Percentiles rank a stretch among this genome's conserved stretches.
Evolutionary conservation across 2,329 filamentous ascomycete genomes (phyloP).

Genomic region (Xylariales sp.): DNA sequence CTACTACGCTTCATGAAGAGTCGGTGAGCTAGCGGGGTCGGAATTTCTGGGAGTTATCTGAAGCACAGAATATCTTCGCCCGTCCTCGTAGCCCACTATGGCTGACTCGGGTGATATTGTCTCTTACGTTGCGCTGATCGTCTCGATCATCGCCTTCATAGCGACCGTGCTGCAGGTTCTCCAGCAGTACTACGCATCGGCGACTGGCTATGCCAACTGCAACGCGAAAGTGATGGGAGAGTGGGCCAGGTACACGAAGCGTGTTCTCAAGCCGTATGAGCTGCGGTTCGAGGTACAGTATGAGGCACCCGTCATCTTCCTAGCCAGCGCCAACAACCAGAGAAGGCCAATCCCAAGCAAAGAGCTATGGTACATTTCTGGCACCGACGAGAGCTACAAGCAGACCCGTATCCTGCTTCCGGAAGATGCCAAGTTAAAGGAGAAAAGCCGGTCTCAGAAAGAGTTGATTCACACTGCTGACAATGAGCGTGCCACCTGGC

Average conservation of each 20-base stretch:
- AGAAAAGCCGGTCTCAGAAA: constrained; percentile 5
- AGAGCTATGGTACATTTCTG: constrained; percentile 14
- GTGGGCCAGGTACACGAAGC: constrained; percentile 13
- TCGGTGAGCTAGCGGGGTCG: too few relatives aligned
- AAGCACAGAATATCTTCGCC: too few relatives aligned
- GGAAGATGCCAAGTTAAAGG: constrained; percentile 1
- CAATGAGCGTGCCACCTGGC: constrained; percentile 32
- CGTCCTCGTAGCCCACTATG: too few relatives aligned
- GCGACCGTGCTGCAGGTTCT: constrained; percentile 11
- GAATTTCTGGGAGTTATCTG: too few relatives aligned
- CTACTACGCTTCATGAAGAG: too few relatives aligned
- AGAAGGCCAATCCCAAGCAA: constrained; percentile 11
- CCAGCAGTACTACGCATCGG: constrained; percentile 14
- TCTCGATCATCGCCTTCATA: constrained; percentile 13
- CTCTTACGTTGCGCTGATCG: constrained; percentile 15
- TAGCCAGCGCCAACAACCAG: constrained; percentile 12
- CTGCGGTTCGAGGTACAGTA: constrained; percentile 19
- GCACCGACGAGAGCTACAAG: constrained; percentile 11
- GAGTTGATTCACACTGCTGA: constrained; percentile 27
- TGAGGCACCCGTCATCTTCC: constrained; percentile 17
- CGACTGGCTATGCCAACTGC: constrained; percentile 12
- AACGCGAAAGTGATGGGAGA: constrained; percentile 15
- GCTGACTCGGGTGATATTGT: too few relatives aligned
- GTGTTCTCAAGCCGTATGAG: constrained; percentile 12
- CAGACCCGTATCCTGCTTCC: constrained; percentile 10